Base-by-base conservation (phyloP, 139 green algal genomes). In the Micractinium conductrix region DNA sequence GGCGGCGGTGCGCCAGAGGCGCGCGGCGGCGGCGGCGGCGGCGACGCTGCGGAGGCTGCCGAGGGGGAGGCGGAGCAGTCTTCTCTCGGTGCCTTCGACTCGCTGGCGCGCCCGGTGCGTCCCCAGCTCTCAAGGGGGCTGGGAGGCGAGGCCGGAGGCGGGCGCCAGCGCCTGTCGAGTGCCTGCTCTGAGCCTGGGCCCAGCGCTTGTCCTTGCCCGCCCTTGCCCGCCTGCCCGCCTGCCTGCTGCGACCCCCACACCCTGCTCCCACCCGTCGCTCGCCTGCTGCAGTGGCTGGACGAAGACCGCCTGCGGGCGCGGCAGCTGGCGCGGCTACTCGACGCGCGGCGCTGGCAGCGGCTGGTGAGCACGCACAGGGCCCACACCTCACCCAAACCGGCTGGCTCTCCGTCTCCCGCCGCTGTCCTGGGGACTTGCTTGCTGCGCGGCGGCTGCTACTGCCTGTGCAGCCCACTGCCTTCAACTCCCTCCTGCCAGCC, bases 261-360 rank as follows among this genome's bases (percentile, higher is more conserved):
- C 4, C 63, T n/a, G 6, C 8, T 26, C 28, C 30, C n/a, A 6
- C 63, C 22, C 6, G n/a, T 0, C 63, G n/a, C 5, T 28, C 28
- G 24, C n/a, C 40, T 6, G 8, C 10, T 42, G 65, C 65, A 72
- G 53, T 81, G 75, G 75, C 22, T 0, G 8, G 75, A 81, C 24
- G 19, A 35, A 6, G 75, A 81, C 37, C 37, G 75, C 8, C 53
- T 71, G 37, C 53, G 75, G 37, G 75, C 60, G 1, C 75, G 75
- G 1, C 17, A 4, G 53, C 53, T 81, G 75, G 75, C 75, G 24
- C 75, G 75, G 26, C 53, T 81, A 38, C 55, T 80, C 50, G 74
- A 80, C 8, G 50, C 50, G 2, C 75, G 75, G 1, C 75, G 53
- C 37, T 81, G 75, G 75, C 75, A 81, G 75, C 45, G 44, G 22